Conservation (phyloP, 2,329 filamentous ascomycete species). For the Penicillium hordei region DNA sequence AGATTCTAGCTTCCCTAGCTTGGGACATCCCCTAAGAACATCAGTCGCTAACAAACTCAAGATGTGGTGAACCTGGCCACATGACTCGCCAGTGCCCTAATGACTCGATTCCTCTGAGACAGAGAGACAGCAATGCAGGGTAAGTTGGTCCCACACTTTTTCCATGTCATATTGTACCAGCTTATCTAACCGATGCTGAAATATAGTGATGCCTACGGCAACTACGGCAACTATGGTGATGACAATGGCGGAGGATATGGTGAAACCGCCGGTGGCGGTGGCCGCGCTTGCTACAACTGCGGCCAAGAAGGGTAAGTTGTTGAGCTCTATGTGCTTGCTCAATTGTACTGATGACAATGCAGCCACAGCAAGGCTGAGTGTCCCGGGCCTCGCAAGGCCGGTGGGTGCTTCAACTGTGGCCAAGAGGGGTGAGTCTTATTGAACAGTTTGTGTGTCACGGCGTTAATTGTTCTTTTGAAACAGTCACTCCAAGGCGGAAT, state of each 20-base stretch:
- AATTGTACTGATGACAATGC: not conserved
- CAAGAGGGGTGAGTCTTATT: constrained; percentile 10
- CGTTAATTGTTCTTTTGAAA: not conserved
- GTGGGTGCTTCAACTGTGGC: constrained; percentile 16
- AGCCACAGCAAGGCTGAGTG: constrained; percentile 49
- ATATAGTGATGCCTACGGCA: not conserved
- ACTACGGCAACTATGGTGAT: not conserved
- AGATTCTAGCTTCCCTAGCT: not conserved
- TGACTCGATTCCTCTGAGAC: constrained; percentile 8
- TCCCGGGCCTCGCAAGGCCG: constrained; percentile 38
- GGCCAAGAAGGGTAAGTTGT: constrained; percentile 14
- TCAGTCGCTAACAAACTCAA: constrained; percentile 11
- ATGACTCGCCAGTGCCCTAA: constrained; percentile 47
- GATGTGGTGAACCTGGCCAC: constrained; percentile 40
- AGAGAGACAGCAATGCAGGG: constrained; percentile 15
- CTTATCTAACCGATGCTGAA: not conserved
- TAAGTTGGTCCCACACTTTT: constrained; percentile 29
- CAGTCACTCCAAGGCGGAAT: constrained; percentile 37
- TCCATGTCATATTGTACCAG: constrained; percentile 12
- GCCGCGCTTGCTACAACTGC: constrained; percentile 14
- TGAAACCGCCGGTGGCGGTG: not conserved
- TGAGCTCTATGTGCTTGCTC: not conserved
- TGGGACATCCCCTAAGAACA: not conserved
- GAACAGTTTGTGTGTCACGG: not conserved
- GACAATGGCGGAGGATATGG: not conserved